These are phyloP conservation scores for Phytophthora multivora DNA, from an alignment of 352 stramenopile genomes.

Conservation along the genomic window DNA sequence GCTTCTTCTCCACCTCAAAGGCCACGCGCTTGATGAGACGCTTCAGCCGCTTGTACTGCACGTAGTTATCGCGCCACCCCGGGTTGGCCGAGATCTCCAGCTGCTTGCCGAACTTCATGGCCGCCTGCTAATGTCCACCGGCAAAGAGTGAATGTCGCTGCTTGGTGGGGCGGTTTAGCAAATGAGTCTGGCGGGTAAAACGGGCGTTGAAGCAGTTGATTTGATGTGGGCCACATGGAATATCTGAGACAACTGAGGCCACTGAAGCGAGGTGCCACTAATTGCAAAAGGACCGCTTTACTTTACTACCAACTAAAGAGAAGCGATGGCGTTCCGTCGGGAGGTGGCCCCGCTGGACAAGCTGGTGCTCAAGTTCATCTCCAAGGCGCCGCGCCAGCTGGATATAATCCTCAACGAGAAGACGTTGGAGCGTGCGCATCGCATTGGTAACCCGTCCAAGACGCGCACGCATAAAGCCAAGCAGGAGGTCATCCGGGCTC, in stretches of 20 bases:
- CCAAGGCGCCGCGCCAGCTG: slow-evolving; percentile 76
- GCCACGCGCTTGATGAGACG: slow-evolving; percentile 90
- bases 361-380: slow-evolving; percentile 90
- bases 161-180: slow-evolving; percentile 6
- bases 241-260: no score
- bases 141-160: slow-evolving; percentile 2
- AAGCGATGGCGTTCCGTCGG: slow-evolving; percentile 85
- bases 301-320: no score
- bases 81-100: slow-evolving; percentile 89
- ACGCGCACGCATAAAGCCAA: slow-evolving; percentile 86
- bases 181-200: slow-evolving; percentile 19
- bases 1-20: slow-evolving; percentile 88
- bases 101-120: slow-evolving; percentile 95
- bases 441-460: slow-evolving; percentile 76
- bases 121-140: not conserved
- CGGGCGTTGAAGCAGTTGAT: slow-evolving; percentile 9
- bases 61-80: slow-evolving; percentile 90
- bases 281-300: no score
- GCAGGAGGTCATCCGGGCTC: slow-evolving; percentile 83
- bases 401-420: slow-evolving; percentile 73
- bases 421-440: slow-evolving; percentile 68
- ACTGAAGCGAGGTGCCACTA: no score
- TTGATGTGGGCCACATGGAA: not conserved
- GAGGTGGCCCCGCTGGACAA: slow-evolving; percentile 83
- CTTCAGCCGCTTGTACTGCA: slow-evolving; percentile 93